Evolutionary conservation across 768 basidiomycete genomes (phyloP), one percentile per base, ranked within the genome.

Genomic region (Phaffia australis): DNA sequence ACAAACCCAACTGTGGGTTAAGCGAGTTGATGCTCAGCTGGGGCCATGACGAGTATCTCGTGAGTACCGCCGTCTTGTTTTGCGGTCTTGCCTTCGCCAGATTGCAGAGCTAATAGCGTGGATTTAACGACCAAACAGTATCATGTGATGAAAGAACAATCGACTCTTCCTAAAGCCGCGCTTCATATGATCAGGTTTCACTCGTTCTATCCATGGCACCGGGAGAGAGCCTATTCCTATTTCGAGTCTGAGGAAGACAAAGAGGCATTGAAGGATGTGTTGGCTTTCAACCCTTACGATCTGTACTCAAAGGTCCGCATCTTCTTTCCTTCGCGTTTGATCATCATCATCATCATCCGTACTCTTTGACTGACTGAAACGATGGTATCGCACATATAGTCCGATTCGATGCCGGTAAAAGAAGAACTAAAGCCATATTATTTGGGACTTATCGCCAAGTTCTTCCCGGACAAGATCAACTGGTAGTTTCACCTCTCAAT

Each of bases 151-250:
- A 89, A 89, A 76, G 84, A 85, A 70, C 90, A 93, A 74, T 85
- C 84, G 69, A 81, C 81, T 4, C 84, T 93, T 0, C 90, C 90
- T 3, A 81, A 81, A 49, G 90, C 88, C 71, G 90, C 82, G 0
- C 80, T 94, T 32, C 85, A 87, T 9, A 94, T 94, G 90, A 89
- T 94, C 73, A 84, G 91, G 42, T 94, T 89, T 75, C 91, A 93
- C 78, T 88, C 87, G 72, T 94, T 93, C 81, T 94, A 93, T 78
- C 90, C 91, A 77, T 61, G 56, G 90, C 91, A 94, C 76, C 82
- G 90, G 52, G 91, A 92, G 73, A 81, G 81, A 63, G 91, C 90
- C 0, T 94, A 94, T 78, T 74, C 75, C 25, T 86, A 92, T 73
- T 82, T 94, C 56, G 85, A 83, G 69, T 85, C 85, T 74, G 85